A percentile compares a stretch with the other conserved stretches of the same genome.
Evolutionary conservation across 345 rosid species (phyloP).

Genomic region (Heritiera littoralis): DNA sequence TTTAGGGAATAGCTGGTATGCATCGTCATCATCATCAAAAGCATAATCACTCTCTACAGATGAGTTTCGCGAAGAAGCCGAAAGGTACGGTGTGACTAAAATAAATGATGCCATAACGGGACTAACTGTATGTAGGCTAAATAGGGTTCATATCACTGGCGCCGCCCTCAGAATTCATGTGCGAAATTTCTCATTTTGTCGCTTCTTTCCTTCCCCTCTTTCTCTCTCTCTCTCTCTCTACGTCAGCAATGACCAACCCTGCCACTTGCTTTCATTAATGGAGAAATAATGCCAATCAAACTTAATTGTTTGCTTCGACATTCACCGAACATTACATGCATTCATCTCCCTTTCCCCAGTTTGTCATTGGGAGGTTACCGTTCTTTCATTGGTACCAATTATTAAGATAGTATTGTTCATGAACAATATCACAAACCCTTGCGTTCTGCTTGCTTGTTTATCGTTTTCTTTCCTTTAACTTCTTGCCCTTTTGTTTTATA

Average conservation of each 20-base stretch:
- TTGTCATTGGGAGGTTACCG: not conserved
- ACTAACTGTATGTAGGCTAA: not conserved
- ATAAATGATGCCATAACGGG: not conserved
- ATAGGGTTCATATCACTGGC: not conserved
- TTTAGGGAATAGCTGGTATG: too few species aligned
- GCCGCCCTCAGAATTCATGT: constrained; percentile 10
- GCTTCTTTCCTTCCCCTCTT: not conserved
- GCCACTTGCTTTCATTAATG: not conserved
- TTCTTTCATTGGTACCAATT: not conserved
- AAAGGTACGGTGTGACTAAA: not conserved
- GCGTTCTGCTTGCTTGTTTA: not conserved
- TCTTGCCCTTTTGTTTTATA: too few species aligned
- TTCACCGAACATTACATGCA: not conserved
- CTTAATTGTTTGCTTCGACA: not conserved
- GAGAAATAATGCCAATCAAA: not conserved
- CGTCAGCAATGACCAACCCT: not conserved
- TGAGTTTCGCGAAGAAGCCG: not conserved
- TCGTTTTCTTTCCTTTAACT: too few species aligned
- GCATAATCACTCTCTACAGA: not conserved
- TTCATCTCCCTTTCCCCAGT: constrained; percentile 9
- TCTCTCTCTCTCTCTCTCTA: not conserved
- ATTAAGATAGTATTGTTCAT: not conserved
- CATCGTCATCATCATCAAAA: not conserved
- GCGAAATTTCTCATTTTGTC: not conserved
- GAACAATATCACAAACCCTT: not conserved